Evolutionary conservation across 306 rosid species (phyloP).

Genomic region (Cicer bijugum): DNA sequence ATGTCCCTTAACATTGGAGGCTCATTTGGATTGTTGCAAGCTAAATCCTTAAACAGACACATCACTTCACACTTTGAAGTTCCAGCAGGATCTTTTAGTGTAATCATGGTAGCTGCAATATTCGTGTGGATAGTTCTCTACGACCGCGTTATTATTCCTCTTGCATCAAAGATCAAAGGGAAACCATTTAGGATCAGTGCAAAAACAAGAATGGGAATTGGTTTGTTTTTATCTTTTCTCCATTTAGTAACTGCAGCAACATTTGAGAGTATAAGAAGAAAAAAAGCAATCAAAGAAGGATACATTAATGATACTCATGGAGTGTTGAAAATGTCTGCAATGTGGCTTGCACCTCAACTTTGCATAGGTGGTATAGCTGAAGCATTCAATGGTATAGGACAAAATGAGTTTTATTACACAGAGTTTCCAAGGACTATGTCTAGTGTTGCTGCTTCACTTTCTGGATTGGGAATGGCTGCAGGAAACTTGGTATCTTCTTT

Average conservation of each 20-base stretch:
- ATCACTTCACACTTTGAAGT: conserved; percentile 57
- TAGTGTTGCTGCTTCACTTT: conserved; percentile 59
- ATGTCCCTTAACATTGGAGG: conserved; percentile 57
- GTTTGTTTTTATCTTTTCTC: conserved; percentile 51
- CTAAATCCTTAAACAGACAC: conserved; percentile 63
- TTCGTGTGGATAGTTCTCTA: conserved; percentile 60
- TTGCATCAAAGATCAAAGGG: conserved; percentile 65
- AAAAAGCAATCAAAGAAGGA: conserved; percentile 54
- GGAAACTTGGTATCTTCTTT: conserved; percentile 60
- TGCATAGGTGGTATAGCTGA: conserved; percentile 66
- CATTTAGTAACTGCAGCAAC: conserved; percentile 53
- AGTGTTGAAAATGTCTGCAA: conserved; percentile 62
- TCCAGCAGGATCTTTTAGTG: conserved; percentile 64
- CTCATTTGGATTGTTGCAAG: conserved; percentile 71
- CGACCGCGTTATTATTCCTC: conserved; percentile 61
- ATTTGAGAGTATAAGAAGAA: conserved; percentile 54
- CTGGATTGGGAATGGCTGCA: conserved; percentile 61
- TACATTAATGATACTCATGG: conserved; percentile 41
- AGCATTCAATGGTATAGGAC: conserved; percentile 70
- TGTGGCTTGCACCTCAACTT: conserved; percentile 70
- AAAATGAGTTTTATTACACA: conserved; percentile 69
- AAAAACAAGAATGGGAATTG: conserved; percentile 68
- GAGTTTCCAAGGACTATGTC: conserved; percentile 74
- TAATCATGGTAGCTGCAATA: conserved; percentile 48
- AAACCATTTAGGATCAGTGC: conserved; percentile 53